phyloP scores from a whole-genome alignment of 768 basidiomycete genomes.

The Mycena kentingensis region DNA sequence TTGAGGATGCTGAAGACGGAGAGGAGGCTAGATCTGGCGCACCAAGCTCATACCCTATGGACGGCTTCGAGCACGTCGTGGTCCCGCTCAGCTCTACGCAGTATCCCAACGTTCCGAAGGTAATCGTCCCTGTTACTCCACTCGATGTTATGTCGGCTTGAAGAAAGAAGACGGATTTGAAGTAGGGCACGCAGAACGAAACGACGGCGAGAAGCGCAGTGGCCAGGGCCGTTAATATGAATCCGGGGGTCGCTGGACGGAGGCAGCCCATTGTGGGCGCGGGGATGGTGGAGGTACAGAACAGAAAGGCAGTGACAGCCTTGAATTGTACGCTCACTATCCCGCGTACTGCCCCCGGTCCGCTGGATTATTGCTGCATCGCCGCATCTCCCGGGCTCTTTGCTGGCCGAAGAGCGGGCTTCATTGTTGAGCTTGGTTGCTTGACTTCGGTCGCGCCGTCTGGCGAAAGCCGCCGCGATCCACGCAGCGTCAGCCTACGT shows the following conservation, averaged over 20 bases:
- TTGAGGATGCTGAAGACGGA: constrained; percentile 1
- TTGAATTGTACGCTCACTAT: no score
- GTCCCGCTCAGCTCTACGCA: constrained; percentile 61
- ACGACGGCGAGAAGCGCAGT: constrained; percentile 81
- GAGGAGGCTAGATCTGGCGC: constrained; percentile 32
- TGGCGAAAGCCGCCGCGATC: constrained; percentile 11
- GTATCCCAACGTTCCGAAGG: constrained; percentile 89
- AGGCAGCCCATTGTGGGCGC: constrained; percentile 55
- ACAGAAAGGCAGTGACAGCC: not conserved
- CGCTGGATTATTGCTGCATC: no score
- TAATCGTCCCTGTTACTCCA: constrained; percentile 61
- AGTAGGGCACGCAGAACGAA: constrained; percentile 85
- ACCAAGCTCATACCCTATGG: constrained; percentile 89
- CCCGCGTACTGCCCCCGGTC: no score
- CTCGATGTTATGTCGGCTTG: constrained; percentile 60
- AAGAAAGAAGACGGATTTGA: constrained; percentile 90
- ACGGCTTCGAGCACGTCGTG: constrained; percentile 75
- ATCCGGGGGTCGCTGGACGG: constrained; percentile 89
- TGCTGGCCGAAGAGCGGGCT: no score
- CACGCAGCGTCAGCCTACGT: constrained; percentile 14
- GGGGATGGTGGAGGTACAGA: constrained; percentile 8
- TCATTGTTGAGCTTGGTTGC: no score
- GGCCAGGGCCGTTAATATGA: constrained; percentile 78
- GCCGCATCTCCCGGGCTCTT: no score
- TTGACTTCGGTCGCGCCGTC: no score